Evolutionary conservation across 2,329 filamentous ascomycete species (phyloP).

Genomic region (Scytalidium sp.): DNA sequence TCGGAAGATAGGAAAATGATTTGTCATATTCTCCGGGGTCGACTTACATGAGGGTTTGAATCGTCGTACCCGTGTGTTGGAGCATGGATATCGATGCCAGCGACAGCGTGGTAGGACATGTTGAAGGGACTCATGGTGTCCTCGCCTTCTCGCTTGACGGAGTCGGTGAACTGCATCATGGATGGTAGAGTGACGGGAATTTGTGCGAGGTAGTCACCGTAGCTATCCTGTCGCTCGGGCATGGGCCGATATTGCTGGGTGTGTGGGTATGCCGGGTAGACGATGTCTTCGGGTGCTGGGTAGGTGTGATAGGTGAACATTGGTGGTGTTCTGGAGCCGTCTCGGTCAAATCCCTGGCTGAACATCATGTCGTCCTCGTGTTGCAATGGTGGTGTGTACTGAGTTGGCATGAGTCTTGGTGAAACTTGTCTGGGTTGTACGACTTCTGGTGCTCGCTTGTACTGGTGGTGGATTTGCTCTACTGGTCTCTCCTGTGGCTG

Average conservation of each 20-base stretch:
- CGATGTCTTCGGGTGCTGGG: conserved; percentile 61
- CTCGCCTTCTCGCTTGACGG: conserved; percentile 67
- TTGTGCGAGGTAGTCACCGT: conserved; percentile 54
- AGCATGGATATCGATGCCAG: conserved; percentile 60
- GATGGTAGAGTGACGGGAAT: conserved; percentile 60
- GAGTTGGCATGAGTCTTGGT: conserved; percentile 42
- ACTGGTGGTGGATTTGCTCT: conserved; percentile 24
- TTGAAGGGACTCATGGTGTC: conserved; percentile 58
- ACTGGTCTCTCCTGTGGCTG: conserved; percentile 14
- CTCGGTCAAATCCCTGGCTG: conserved; percentile 61
- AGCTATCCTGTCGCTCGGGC: conserved; percentile 44
- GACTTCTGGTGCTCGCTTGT: conserved; percentile 23
- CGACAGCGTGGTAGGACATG: conserved; percentile 63
- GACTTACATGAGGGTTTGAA: conserved; percentile 73
- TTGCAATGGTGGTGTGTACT: conserved; percentile 61
- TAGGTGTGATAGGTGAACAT: conserved; percentile 68
- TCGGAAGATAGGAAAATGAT: conserved; percentile 4
- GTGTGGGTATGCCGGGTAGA: conserved; percentile 57
- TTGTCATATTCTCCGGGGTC: conserved; percentile 24
- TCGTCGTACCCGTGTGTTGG: conserved; percentile 58
- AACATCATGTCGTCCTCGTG: conserved; percentile 66
- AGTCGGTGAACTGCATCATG: conserved; percentile 60
- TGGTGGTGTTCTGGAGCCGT: conserved; percentile 69
- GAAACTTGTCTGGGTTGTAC: conserved; percentile 34
- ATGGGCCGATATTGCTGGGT: conserved; percentile 52